Evolutionary conservation across 306 rosid species (phyloP).

Genomic region (Chamaecrista fasciculata): DNA sequence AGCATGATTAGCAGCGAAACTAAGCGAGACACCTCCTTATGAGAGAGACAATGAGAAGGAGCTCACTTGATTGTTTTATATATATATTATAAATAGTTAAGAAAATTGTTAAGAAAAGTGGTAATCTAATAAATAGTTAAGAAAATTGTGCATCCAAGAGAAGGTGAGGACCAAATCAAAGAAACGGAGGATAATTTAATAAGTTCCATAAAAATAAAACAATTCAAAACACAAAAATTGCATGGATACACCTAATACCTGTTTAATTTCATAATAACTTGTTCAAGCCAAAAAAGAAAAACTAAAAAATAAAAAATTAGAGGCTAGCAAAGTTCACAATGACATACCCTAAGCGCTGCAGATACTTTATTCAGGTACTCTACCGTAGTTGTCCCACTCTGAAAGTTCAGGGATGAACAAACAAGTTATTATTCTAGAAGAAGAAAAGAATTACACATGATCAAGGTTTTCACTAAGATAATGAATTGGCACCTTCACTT

Average conservation of each 20-base stretch:
- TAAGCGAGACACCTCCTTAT: no score
- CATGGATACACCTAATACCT: neutral
- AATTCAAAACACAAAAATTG: neutral
- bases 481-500: constrained; percentile 58
- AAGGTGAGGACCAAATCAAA: constrained; percentile 10
- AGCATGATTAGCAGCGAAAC: no score
- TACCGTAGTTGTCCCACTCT: constrained; percentile 76
- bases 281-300: constrained; percentile 18
- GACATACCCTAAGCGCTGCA: constrained; percentile 75
- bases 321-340: neutral
- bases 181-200: neutral
- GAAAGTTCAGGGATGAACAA: constrained; percentile 26
- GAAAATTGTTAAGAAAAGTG: no score
- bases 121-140: neutral
- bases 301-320: constrained; percentile 8
- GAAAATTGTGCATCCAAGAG: neutral
- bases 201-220: neutral
- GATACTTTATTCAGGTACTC: constrained; percentile 77
- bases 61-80: no score
- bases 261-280: neutral
- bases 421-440: constrained; percentile 3
- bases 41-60: no score
- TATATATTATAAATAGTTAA: no score
- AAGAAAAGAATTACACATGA: constrained; percentile 19
- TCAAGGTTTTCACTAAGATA: constrained; percentile 27